These are phyloP conservation scores for Trichocomaceae sp. DNA, from an alignment of 2,329 filamentous ascomycete species.

Conservation along the genomic window DNA sequence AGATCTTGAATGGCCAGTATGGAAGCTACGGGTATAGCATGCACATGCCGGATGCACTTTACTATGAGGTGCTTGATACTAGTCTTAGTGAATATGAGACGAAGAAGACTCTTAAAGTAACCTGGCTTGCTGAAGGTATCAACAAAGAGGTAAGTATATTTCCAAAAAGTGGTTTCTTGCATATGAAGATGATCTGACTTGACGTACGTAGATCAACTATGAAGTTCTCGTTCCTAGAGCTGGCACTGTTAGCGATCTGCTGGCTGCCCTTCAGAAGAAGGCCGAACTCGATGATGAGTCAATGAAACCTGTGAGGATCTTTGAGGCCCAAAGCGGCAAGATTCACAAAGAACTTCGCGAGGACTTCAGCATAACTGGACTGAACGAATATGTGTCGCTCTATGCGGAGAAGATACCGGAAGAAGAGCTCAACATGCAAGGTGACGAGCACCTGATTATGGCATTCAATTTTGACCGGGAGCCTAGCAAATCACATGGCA, in stretches of 20 bases:
- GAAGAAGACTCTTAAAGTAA: constrained; percentile 79
- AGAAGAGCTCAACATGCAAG: constrained; percentile 56
- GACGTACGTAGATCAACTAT: constrained; percentile 3
- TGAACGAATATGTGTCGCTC: constrained; percentile 78
- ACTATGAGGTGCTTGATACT: constrained; percentile 90
- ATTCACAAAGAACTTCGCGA: constrained; percentile 70
- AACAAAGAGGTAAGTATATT: constrained; percentile 65
- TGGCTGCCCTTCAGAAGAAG: constrained; percentile 72
- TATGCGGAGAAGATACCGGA: constrained; percentile 76
- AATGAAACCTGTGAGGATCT: constrained; percentile 67
- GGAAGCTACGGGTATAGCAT: constrained; percentile 61
- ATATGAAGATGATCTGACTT: background rate
- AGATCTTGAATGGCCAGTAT: constrained; percentile 71
- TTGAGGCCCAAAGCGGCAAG: constrained; percentile 75
- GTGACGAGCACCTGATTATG: constrained; percentile 62
- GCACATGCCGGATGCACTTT: constrained; percentile 71
- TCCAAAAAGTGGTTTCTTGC: background rate
- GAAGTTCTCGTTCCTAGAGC: constrained; percentile 86
- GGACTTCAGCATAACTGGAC: constrained; percentile 66
- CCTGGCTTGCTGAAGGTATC: constrained; percentile 81
- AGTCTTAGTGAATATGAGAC: constrained; percentile 88
- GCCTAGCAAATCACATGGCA: constrained; percentile 71
- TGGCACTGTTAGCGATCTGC: constrained; percentile 70
- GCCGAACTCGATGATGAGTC: constrained; percentile 70
- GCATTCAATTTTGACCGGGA: constrained; percentile 94